Evolutionary conservation across 345 rosid species (phyloP).

Genomic region (Populus ilicifolia): DNA sequence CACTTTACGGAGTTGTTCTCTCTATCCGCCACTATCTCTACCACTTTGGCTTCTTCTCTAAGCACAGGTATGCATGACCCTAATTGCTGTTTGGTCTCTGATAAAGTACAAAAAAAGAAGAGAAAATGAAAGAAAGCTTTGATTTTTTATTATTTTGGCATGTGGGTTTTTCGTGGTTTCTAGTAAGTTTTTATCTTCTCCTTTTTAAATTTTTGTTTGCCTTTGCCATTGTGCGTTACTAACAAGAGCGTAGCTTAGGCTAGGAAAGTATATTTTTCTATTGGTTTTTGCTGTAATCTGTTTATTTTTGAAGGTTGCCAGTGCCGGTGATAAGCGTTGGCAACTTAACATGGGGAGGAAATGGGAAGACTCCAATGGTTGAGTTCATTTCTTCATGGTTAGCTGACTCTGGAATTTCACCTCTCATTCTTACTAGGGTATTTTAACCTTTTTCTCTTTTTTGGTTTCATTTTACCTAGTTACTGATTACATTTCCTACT

Average conservation of each 20-base stretch:
- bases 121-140: not conserved
- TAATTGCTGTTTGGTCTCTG: not conserved
- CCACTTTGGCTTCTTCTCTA: constrained; percentile 41
- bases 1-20: constrained; percentile 25
- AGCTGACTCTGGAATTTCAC: constrained; percentile 53
- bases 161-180: too few relatives aligned
- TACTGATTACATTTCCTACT: too few relatives aligned
- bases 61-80: constrained; percentile 36
- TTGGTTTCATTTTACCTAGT: not conserved
- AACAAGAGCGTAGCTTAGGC: too few relatives aligned
- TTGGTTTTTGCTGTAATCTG: not conserved
- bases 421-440: constrained; percentile 83
- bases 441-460: not conserved
- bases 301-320: constrained; percentile 47
- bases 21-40: constrained; percentile 54
- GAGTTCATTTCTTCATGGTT: constrained; percentile 52
- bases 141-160: too few relatives aligned
- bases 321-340: constrained; percentile 89
- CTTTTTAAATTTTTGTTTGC: too few relatives aligned
- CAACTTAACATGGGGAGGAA: constrained; percentile 91
- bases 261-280: too few relatives aligned
- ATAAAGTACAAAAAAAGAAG: not conserved
- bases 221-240: too few relatives aligned
- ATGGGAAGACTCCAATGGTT: constrained; percentile 95
- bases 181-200: too few relatives aligned